Evolutionary conservation across 2,329 filamentous ascomycete species (phyloP).

Genomic region (Paradendryphiella salina): DNA sequence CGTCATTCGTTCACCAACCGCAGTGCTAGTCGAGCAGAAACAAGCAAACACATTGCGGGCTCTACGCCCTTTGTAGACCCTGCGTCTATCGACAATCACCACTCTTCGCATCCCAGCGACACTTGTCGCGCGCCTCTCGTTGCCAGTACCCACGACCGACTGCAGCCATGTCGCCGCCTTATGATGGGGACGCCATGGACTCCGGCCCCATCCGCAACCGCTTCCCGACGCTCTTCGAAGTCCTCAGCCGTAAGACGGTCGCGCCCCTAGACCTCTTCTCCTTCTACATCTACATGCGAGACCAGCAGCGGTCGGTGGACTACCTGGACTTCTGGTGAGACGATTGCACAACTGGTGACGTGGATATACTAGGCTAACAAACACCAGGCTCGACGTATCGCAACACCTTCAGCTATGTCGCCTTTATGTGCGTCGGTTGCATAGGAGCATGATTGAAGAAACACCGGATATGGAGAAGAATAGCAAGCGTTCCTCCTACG

Average conservation of each 20-base stretch:
- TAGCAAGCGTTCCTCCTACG: slow-evolving; percentile 82
- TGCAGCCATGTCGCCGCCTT: slow-evolving; percentile 32
- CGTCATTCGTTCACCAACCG: slow-evolving; percentile 23
- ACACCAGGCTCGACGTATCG: slow-evolving; percentile 91
- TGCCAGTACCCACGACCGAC: slow-evolving; percentile 7
- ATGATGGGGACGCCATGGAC: slow-evolving; percentile 12
- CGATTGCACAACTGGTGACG: neutral
- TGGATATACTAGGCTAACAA: slow-evolving; percentile 26
- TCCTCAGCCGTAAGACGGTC: slow-evolving; percentile 88
- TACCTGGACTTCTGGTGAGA: slow-evolving; percentile 96
- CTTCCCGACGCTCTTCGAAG: slow-evolving; percentile 92
- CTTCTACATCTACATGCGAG: slow-evolving; percentile 99
- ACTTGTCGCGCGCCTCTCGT: slow-evolving; percentile 23
- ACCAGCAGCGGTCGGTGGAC: slow-evolving; percentile 96
- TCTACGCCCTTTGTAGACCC: slow-evolving; percentile 23
- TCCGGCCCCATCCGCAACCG: slow-evolving; percentile 66
- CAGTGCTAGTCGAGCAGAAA: slow-evolving; percentile 8
- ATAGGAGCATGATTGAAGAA: slow-evolving; percentile 87
- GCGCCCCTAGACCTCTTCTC: slow-evolving; percentile 96
- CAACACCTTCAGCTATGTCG: slow-evolving; percentile 98
- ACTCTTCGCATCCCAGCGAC: slow-evolving; percentile 22
- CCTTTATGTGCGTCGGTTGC: slow-evolving; percentile 93
- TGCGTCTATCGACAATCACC: slow-evolving; percentile 28
- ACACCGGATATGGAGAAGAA: slow-evolving; percentile 87
- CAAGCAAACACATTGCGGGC: slow-evolving; percentile 24